phyloP scores from a whole-genome alignment of 306 rosid species.

The Casuarina equisetifolia region DNA sequence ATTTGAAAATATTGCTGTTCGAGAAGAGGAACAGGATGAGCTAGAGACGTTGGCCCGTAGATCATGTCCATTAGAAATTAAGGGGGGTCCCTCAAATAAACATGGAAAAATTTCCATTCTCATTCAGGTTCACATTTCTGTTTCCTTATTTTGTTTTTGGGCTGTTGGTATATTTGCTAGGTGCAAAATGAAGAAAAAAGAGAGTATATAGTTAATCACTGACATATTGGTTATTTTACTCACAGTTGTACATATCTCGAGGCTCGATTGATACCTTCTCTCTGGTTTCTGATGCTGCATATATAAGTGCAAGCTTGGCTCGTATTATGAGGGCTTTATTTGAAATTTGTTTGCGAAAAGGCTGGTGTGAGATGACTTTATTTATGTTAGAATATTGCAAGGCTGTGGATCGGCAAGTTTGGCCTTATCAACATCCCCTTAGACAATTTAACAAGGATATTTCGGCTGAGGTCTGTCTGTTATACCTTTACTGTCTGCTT shows the following conservation, averaged over 20 bases:
- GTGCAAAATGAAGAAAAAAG: slow-evolving; percentile 13
- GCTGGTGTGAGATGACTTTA: slow-evolving; percentile 93
- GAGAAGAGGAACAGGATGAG: slow-evolving; percentile 97
- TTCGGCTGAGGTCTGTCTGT: slow-evolving; percentile 66
- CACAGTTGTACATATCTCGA: slow-evolving; percentile 91
- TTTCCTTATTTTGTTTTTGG: background rate
- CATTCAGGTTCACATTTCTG: slow-evolving; percentile 62
- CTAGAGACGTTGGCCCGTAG: slow-evolving; percentile 74
- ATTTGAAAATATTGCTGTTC: slow-evolving; percentile 93
- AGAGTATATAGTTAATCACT: slow-evolving; percentile 13
- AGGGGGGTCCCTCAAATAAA: slow-evolving; percentile 93
- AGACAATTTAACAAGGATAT: slow-evolving; percentile 89
- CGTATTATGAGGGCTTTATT: slow-evolving; percentile 91
- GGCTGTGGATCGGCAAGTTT: slow-evolving; percentile 95
- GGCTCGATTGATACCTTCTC: slow-evolving; percentile 85
- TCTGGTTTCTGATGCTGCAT: slow-evolving; percentile 91
- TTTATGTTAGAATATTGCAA: slow-evolving; percentile 97
- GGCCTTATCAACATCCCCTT: slow-evolving; percentile 96
- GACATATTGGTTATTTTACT: slow-evolving; percentile 32
- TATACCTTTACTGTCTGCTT: slow-evolving; percentile 27
- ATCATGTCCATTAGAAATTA: slow-evolving; percentile 83
- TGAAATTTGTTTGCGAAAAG: slow-evolving; percentile 86
- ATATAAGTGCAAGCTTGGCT: slow-evolving; percentile 97
- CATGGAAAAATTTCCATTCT: slow-evolving; percentile 94
- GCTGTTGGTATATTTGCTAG: slow-evolving; percentile 5